Evolutionary conservation across 495 filamentous ascomycete genomes (phyloP).

Genomic region (Clohesyomyces aquaticus): DNA sequence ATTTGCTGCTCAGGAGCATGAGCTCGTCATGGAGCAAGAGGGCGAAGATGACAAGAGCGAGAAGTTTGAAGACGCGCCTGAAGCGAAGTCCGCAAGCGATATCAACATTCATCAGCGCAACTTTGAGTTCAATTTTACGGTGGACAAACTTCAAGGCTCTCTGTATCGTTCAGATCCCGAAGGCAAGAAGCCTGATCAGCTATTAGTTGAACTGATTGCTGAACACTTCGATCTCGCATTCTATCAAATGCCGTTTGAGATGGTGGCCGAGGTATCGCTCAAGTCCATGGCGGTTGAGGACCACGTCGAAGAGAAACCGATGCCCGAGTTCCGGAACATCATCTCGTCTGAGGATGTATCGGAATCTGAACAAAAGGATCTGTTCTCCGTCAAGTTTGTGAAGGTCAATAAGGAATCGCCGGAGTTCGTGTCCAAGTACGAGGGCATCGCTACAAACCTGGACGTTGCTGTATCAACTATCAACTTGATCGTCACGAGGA

Average conservation of each 20-base stretch:
- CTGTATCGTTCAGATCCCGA: slow-evolving; percentile 85
- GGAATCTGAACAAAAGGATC: slow-evolving; percentile 72
- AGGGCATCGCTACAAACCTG: slow-evolving; percentile 90
- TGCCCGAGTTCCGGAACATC: slow-evolving; percentile 94
- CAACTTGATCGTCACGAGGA: slow-evolving; percentile 90
- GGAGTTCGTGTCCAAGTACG: slow-evolving; percentile 86
- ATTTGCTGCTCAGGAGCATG: slow-evolving; percentile 68
- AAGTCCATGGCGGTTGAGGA: slow-evolving; percentile 91
- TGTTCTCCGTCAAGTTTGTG: slow-evolving; percentile 85
- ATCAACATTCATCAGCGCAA: slow-evolving; percentile 80
- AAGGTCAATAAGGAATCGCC: slow-evolving; percentile 90
- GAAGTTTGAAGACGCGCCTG: slow-evolving; percentile 63
- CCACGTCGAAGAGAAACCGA: slow-evolving; percentile 84
- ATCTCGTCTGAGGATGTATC: slow-evolving; percentile 82
- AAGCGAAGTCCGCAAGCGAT: slow-evolving; percentile 57
- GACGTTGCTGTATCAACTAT: slow-evolving; percentile 93
- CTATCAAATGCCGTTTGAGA: slow-evolving; percentile 84
- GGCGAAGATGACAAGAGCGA: slow-evolving; percentile 63
- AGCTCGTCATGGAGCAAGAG: slow-evolving; percentile 76
- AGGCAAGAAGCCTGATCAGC: slow-evolving; percentile 71
- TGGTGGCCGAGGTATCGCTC: slow-evolving; percentile 86
- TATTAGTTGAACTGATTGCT: slow-evolving; percentile 88
- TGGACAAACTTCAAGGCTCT: slow-evolving; percentile 89
- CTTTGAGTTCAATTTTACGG: slow-evolving; percentile 95
- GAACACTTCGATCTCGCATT: slow-evolving; percentile 86